Base-by-base conservation (phyloP, 2,329 filamentous ascomycete species). In the Nothomitra cinnamomea region DNA sequence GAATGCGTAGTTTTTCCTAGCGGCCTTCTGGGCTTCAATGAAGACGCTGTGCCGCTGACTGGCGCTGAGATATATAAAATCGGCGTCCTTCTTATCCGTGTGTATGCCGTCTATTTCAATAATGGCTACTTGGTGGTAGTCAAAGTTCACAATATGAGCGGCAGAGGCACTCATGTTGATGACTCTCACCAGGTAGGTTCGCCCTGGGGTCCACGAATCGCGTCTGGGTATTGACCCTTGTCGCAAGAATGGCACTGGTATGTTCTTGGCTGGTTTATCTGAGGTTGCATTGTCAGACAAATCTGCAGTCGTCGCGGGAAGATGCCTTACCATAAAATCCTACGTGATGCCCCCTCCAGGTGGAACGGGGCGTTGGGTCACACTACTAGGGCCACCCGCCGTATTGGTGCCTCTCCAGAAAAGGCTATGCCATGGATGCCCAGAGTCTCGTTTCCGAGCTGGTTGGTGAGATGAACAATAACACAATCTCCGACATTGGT, bases 351-450 rank as follows among this genome's bases (percentile, higher is more conserved):
- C 76, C 1, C 71, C 67, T 1, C 78, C 78, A 0, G 83, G 79
- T 0, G 78, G 72, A 49, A 87, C 81, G 0, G 77, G 73, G 56
- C 81, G 85, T 62, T 85, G 83, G 0, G 77, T 82, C 3, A 85
- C 73, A 38, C 77, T 81, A 0, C 78, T 71, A 1, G 82, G 76
- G 0, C 85, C 85, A 60, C 89, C 85, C 80, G 87, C 85, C 55
- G 74, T 73, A 55, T 79, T 85, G 0, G 83, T 85, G 10, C 82
- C 83, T 58, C 85, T 85, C 62, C 87, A 83, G 61, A 79, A 87
- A 57, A 90, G 73, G 15, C 85, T 85, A 59, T 90, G 85, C 15
- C 85, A 89, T 90, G 85, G 3, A 89, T 71, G 36, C 74, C 76
- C 36, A 74, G 76, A 13, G 74, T 76, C 58, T 76, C 65, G 58